Evolutionary conservation across 2,329 filamentous ascomycete genomes (phyloP).

Genomic region (Colletotrichum siamense): DNA sequence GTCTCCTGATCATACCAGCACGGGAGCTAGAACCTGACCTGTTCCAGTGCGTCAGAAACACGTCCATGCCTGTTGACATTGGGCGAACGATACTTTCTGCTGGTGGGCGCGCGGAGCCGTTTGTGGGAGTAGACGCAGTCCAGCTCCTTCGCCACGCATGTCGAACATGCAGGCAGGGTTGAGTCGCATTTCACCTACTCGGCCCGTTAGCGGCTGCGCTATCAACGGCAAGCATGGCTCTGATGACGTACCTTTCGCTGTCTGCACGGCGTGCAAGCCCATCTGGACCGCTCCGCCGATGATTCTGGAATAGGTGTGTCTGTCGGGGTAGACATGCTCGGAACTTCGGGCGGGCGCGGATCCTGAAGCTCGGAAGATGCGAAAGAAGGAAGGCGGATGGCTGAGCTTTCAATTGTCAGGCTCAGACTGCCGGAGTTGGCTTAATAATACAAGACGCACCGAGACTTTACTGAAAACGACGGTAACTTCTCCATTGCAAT

Average conservation of each 20-base stretch:
- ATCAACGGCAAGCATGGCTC: background rate
- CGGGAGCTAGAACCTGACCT: background rate
- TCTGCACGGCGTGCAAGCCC: background rate
- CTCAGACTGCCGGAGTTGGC: background rate
- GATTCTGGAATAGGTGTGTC: background rate
- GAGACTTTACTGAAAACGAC: background rate
- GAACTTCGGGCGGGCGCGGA: background rate
- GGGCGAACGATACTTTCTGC: background rate
- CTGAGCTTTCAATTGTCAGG: background rate
- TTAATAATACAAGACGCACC: background rate
- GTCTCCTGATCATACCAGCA: background rate
- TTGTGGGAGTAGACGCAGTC: background rate
- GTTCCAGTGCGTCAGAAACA: background rate
- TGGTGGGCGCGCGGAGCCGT: background rate
- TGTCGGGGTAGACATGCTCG: background rate
- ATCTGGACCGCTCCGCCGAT: background rate
- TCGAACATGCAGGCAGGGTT: background rate
- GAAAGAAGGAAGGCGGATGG: background rate
- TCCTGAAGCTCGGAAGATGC: background rate
- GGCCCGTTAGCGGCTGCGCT: background rate
- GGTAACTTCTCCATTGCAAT: background rate
- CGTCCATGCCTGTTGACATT: background rate
- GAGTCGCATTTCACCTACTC: background rate
- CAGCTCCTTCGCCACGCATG: background rate
- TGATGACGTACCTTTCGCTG: background rate